Conservation (phyloP, 2,329 filamentous ascomycete species). For the Cercospora sp. region DNA sequence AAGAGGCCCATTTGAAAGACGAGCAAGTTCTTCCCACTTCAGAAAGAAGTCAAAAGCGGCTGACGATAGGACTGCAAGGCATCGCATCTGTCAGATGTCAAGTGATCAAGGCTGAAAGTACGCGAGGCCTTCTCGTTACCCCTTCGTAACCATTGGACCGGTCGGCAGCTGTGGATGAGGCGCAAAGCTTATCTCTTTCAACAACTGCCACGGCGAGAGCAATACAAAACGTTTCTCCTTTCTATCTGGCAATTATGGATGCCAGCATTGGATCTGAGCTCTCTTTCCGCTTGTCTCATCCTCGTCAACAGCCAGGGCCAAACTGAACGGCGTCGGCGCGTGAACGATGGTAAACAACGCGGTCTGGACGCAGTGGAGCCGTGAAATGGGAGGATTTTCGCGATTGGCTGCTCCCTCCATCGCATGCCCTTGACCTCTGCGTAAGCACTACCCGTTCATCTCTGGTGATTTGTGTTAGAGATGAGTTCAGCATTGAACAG, state of each 20-base stretch:
- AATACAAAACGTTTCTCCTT: neutral
- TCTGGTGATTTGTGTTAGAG: neutral
- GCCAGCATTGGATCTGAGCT: neutral
- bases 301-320: neutral
- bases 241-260: neutral
- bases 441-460: neutral
- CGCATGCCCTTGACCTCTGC: neutral
- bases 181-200: slow-evolving; percentile 4
- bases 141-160: neutral
- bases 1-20: slow-evolving; percentile 2
- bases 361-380: neutral
- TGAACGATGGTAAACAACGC: neutral
- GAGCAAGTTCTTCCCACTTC: neutral
- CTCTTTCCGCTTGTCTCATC: neutral
- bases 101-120: neutral
- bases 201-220: neutral
- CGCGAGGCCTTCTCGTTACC: neutral
- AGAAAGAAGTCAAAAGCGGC: no score
- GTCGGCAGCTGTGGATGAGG: slow-evolving; percentile 4
- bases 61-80: neutral
- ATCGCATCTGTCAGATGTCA: neutral
- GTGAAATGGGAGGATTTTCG: neutral
- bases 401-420: neutral
- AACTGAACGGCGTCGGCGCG: neutral
- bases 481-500: neutral